Evolutionary conservation across 2,329 filamentous ascomycete species (phyloP).

Genomic region (Epichloe gansuensis): DNA sequence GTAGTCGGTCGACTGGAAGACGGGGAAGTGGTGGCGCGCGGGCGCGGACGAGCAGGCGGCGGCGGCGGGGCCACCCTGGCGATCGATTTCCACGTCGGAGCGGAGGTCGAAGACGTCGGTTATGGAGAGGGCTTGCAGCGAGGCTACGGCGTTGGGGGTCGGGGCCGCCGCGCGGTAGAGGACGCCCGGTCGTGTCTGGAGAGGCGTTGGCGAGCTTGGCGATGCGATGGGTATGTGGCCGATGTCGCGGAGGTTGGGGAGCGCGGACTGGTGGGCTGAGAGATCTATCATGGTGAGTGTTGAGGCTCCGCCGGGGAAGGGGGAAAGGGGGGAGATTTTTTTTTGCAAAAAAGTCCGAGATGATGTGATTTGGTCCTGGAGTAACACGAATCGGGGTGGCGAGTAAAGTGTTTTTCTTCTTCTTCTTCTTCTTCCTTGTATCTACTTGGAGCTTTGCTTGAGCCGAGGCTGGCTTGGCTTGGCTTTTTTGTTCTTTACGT

Average conservation of each 20-base stretch:
- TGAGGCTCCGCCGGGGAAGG: too few relatives aligned
- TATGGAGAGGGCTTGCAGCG: conserved; percentile 45
- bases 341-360: too few relatives aligned
- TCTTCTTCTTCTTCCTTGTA: too few relatives aligned
- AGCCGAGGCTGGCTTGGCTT: too few relatives aligned
- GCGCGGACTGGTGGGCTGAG: conserved; percentile 32
- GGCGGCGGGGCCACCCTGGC: conserved; percentile 19
- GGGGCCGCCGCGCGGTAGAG: conserved; percentile 59
- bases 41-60: conserved; percentile 6
- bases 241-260: conserved; percentile 57
- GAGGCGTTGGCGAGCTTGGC: conserved; percentile 28
- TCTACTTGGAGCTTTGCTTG: too few relatives aligned
- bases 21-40: conserved; percentile 45
- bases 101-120: conserved; percentile 56
- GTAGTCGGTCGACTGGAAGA: conserved; percentile 50
- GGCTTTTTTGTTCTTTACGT: too few relatives aligned
- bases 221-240: conserved; percentile 41
- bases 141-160: conserved; percentile 37
- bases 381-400: too few relatives aligned
- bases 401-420: too few relatives aligned
- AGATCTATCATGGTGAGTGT: conserved; percentile 11
- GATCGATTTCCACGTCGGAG: conserved; percentile 44
- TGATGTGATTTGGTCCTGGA: too few relatives aligned
- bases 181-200: conserved; percentile 38
- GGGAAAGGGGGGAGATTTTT: too few relatives aligned